Conservation (phyloP, 2,329 filamentous ascomycete genomes). For the Aureobasidium sp. region DNA sequence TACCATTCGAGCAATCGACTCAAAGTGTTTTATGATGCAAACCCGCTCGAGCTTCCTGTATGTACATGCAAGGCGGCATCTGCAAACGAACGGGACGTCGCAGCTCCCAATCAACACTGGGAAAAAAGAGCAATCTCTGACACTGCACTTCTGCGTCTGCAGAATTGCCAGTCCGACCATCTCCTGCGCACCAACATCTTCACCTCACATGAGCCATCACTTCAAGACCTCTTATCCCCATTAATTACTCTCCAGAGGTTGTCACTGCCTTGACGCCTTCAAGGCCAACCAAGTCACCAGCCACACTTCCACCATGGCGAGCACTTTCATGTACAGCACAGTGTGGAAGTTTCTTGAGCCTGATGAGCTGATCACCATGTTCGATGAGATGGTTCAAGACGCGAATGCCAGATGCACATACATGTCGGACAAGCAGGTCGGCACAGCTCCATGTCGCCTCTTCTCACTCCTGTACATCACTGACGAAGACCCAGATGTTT, state of each 20-base stretch:
- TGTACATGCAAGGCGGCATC: neutral
- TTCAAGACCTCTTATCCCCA: neutral
- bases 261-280: neutral
- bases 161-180: neutral
- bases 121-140: neutral
- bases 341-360: conserved; percentile 21
- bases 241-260: neutral
- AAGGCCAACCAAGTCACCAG: neutral
- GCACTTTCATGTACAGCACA: conserved; percentile 23
- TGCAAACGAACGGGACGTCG: neutral
- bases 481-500: neutral
- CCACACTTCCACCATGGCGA: conserved; percentile 17
- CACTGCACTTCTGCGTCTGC: neutral
- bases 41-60: neutral
- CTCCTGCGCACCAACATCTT: neutral
- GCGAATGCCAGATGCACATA: conserved; percentile 10
- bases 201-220: neutral
- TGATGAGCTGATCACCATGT: conserved; percentile 18
- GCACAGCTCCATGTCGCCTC: neutral
- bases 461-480: neutral
- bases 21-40: neutral
- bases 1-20: neutral
- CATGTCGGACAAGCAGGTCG: neutral
- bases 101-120: neutral
- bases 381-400: conserved; percentile 18